Conservation (phyloP, 2,329 filamentous ascomycete genomes). For the Tolypocladium ophioglossoides region DNA sequence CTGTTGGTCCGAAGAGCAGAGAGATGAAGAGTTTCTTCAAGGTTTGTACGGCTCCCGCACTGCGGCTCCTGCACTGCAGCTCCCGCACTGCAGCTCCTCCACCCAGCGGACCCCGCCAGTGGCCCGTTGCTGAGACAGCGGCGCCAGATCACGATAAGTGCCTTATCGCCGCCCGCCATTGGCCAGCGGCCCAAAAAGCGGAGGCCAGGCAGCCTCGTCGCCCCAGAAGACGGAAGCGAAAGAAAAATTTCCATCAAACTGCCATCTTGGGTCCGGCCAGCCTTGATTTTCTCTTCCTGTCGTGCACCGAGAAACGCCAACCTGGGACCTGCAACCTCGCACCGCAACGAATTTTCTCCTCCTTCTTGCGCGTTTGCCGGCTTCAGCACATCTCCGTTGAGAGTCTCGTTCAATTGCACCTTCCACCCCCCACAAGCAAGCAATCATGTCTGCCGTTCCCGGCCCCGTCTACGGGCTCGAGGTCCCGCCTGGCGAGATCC, state of each 20-base stretch:
- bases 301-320: not conserved
- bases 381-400: not conserved
- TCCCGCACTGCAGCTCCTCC: not conserved
- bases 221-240: slow-evolving; percentile 2
- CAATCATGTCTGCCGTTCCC: slow-evolving; percentile 45
- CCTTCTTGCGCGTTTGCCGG: not conserved
- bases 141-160: slow-evolving; percentile 14
- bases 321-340: not conserved
- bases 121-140: slow-evolving; percentile 19
- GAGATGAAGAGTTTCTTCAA: too few relatives aligned
- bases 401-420: not conserved
- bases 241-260: slow-evolving; percentile 16
- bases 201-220: slow-evolving; percentile 4
- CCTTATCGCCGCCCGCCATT: slow-evolving; percentile 20
- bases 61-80: too few relatives aligned
- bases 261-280: not conserved
- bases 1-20: too few relatives aligned
- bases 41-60: too few relatives aligned
- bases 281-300: not conserved
- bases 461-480: slow-evolving; percentile 87
- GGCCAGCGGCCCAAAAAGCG: slow-evolving; percentile 6
- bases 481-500: slow-evolving; percentile 74
- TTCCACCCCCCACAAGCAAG: not conserved
- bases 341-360: slow-evolving; percentile 1
- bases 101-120: not conserved